A percentile compares a stretch with the other conserved stretches of the same genome.
phyloP scores from a whole-genome alignment of 805 yeast genomes.

The Wickerhamomyces bisporus region DNA sequence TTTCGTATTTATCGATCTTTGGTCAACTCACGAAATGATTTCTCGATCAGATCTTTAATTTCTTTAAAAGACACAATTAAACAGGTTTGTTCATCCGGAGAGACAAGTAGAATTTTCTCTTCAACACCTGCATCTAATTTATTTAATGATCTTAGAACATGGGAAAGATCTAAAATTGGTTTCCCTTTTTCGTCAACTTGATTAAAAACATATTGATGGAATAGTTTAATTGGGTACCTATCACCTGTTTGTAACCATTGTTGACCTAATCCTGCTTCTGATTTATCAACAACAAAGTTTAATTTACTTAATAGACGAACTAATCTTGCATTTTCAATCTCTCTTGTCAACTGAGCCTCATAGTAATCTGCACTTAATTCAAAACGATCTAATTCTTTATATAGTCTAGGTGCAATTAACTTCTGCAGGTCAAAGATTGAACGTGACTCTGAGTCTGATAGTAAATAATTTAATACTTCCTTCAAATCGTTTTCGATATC shows the following conservation, averaged over 20 bases:
- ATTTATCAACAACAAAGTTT: slow-evolving; percentile 70
- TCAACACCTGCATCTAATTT: slow-evolving; percentile 90
- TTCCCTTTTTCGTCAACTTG: slow-evolving; percentile 73
- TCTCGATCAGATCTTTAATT: slow-evolving; percentile 64
- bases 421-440: slow-evolving; percentile 30
- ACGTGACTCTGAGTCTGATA: slow-evolving; percentile 23
- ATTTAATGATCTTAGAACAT: slow-evolving; percentile 73
- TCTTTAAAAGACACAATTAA: slow-evolving; percentile 82
- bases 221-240: slow-evolving; percentile 65
- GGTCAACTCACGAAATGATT: slow-evolving; percentile 51
- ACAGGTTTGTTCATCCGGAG: slow-evolving; percentile 82
- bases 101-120: slow-evolving; percentile 74
- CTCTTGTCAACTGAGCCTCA: slow-evolving; percentile 60
- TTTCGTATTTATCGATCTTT: slow-evolving; percentile 5
- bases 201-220: slow-evolving; percentile 81
- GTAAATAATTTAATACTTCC: slow-evolving; percentile 34
- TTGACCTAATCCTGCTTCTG: slow-evolving; percentile 52
- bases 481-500: slow-evolving; percentile 43
- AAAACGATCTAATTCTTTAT: slow-evolving; percentile 43
- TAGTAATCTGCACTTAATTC: slow-evolving; percentile 50
- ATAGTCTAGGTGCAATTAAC: slow-evolving; percentile 40
- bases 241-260: slow-evolving; percentile 75
- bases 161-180: slow-evolving; percentile 76
- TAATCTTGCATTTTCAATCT: slow-evolving; percentile 83
- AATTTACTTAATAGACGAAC: slow-evolving; percentile 79